These are phyloP conservation scores for Pulveroboletus sp. DNA, from an alignment of 768 basidiomycete species.

Conservation along the genomic window DNA sequence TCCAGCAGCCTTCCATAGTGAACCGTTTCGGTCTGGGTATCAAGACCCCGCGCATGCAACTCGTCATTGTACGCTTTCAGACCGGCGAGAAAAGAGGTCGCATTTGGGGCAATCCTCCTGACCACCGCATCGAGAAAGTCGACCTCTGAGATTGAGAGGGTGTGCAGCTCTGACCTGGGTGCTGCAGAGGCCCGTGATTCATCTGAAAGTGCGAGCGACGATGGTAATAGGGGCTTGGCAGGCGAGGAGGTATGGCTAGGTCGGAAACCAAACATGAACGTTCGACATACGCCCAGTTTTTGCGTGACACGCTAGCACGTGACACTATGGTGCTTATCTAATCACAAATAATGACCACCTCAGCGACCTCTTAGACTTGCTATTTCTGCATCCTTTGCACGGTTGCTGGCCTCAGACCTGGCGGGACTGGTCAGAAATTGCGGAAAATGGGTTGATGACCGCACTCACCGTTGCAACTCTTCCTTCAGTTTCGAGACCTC, in stretches of 20 bases:
- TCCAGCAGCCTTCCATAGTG: conserved; percentile 83
- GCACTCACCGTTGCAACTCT: conserved; percentile 14
- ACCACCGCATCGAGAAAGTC: conserved; percentile 75
- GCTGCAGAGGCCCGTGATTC: conserved; percentile 39
- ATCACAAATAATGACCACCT: not conserved
- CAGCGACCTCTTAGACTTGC: not conserved
- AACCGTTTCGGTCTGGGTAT: conserved; percentile 69
- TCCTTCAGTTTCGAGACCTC: conserved; percentile 18
- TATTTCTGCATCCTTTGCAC: conserved; percentile 9
- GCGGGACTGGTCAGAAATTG: not conserved
- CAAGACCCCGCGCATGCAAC: conserved; percentile 68
- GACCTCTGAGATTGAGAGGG: conserved; percentile 53
- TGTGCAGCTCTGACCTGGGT: conserved; percentile 47
- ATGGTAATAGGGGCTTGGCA: conserved; percentile 26
- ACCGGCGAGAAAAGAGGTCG: conserved; percentile 75
- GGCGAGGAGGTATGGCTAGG: conserved; percentile 49
- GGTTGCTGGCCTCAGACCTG: conserved; percentile 9
- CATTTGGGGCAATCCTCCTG: conserved; percentile 56
- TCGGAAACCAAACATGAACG: conserved; percentile 42
- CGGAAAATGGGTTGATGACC: not conserved
- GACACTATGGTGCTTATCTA: conserved; percentile 23
- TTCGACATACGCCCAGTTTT: conserved; percentile 1
- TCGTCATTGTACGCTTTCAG: conserved; percentile 85
- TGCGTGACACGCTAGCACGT: conserved; percentile 28
- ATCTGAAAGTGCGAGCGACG: conserved; percentile 24